These are phyloP conservation scores for Eutrema salsugineum DNA, from an alignment of 441 rosid species.

Conservation along the genomic window DNA sequence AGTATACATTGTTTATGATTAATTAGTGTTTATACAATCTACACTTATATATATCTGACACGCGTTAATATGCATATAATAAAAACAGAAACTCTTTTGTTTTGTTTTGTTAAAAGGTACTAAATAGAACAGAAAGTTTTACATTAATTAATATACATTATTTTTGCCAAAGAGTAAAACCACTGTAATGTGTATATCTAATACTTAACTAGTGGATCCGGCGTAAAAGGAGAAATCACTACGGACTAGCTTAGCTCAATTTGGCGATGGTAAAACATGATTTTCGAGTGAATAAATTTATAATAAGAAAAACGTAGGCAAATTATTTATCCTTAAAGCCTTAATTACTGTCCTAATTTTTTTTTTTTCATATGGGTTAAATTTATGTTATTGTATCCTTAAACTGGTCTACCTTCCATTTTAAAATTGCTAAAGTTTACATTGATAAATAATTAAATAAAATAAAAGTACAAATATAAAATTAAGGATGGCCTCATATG, in stretches of 20 bases:
- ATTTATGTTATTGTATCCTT: neutral
- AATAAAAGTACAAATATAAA: too few relatives aligned
- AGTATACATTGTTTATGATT: slow-evolving; percentile 5
- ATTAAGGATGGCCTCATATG: neutral
- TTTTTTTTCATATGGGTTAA: neutral
- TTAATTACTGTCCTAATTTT: too few relatives aligned
- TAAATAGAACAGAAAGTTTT: too few relatives aligned
- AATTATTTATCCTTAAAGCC: neutral
- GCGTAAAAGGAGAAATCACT: neutral
- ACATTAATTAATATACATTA: too few relatives aligned
- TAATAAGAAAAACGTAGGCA: neutral
- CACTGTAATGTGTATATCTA: neutral
- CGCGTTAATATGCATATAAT: neutral
- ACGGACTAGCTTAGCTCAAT: neutral
- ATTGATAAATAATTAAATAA: neutral
- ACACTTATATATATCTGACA: neutral
- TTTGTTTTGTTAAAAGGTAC: too few relatives aligned
- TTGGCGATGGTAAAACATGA: neutral
- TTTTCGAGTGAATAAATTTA: neutral
- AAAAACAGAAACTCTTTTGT: too few relatives aligned
- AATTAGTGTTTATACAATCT: neutral
- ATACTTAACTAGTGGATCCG: neutral
- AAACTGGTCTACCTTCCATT: neutral
- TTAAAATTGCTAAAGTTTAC: neutral
- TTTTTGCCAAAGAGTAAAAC: neutral